Percentiles rank a stretch among this genome's conserved stretches.
Conservation (phyloP, 2,329 filamentous ascomycete species). For the Sporothrix protearum region DNA sequence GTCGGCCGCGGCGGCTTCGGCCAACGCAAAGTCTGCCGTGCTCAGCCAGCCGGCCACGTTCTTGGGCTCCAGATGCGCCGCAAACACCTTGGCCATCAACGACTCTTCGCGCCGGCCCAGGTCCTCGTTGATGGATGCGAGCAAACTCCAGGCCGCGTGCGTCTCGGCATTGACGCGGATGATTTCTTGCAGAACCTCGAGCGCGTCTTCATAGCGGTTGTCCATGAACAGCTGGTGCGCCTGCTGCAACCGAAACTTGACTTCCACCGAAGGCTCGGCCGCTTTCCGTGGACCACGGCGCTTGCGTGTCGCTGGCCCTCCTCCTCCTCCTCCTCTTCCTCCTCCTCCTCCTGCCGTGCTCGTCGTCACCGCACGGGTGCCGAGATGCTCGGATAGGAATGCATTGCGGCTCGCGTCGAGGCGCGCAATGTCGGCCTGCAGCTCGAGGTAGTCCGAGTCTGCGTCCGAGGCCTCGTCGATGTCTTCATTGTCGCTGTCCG, state of each 20-base stretch:
- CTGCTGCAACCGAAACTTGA: constrained; percentile 62
- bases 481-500: constrained; percentile 23
- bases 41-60: constrained; percentile 57
- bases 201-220: constrained; percentile 57
- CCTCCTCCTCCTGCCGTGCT: background rate
- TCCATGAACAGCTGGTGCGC: constrained; percentile 67
- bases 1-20: constrained; percentile 45
- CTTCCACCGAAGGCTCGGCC: constrained; percentile 66
- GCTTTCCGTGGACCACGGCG: constrained; percentile 54
- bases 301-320: constrained; percentile 24
- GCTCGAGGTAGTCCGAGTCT: constrained; percentile 43
- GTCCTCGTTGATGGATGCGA: constrained; percentile 60
- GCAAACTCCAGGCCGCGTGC: constrained; percentile 60
- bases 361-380: background rate
- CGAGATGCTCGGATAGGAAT: constrained; percentile 35
- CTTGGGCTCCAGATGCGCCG: constrained; percentile 60
- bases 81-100: constrained; percentile 57
- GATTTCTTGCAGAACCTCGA: constrained; percentile 58
- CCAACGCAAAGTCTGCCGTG: constrained; percentile 56
- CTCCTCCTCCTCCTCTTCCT: no score
- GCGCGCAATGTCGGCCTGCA: constrained; percentile 40
- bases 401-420: constrained; percentile 39
- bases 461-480: constrained; percentile 36
- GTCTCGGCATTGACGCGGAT: constrained; percentile 67
- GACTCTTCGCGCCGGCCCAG: constrained; percentile 55